Percentiles rank a stretch among this genome's conserved stretches.
Conservation (phyloP, 23 red algal genomes). For the Gracilaria gracilis region DNA sequence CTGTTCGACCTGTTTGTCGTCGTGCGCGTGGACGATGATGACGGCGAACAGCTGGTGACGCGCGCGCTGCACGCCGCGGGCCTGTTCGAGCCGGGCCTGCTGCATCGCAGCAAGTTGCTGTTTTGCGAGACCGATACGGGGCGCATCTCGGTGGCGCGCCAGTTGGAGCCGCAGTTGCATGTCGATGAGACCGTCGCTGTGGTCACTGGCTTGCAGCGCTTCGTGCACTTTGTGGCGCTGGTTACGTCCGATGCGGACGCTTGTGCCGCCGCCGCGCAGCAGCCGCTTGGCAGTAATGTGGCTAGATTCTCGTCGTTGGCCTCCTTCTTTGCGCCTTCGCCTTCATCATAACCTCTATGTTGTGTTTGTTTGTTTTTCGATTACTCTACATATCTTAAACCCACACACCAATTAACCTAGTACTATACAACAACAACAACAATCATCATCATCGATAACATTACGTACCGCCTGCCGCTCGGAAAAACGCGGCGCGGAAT, state of each 20-base stretch:
- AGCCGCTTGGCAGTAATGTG: conserved; percentile 29
- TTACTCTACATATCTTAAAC: no score
- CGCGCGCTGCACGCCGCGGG: conserved; percentile 61
- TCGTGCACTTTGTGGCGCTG: conserved; percentile 65
- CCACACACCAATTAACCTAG: not conserved
- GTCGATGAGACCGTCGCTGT: conserved; percentile 73
- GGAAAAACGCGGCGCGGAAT: no score
- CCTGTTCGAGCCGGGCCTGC: conserved; percentile 59
- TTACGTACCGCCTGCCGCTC: no score
- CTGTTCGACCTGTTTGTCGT: conserved; percentile 74
- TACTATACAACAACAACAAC: no score
- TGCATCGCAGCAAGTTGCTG: conserved; percentile 70
- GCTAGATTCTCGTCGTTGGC: conserved; percentile 28
- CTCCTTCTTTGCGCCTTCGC: not conserved
- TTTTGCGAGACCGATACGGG: conserved; percentile 87
- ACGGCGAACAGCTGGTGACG: conserved; percentile 39
- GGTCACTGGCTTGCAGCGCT: conserved; percentile 69
- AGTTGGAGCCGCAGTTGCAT: conserved; percentile 83
- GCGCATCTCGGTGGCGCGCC: conserved; percentile 66
- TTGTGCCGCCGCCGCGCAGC: not conserved
- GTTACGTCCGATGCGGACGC: not conserved
- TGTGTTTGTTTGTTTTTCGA: no score
- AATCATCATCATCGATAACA: no score
- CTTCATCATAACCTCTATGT: no score
- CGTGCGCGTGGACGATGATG: conserved; percentile 68